phyloP scores from a whole-genome alignment of 2,329 filamentous ascomycete species.

The Bipolaris victoriae region DNA sequence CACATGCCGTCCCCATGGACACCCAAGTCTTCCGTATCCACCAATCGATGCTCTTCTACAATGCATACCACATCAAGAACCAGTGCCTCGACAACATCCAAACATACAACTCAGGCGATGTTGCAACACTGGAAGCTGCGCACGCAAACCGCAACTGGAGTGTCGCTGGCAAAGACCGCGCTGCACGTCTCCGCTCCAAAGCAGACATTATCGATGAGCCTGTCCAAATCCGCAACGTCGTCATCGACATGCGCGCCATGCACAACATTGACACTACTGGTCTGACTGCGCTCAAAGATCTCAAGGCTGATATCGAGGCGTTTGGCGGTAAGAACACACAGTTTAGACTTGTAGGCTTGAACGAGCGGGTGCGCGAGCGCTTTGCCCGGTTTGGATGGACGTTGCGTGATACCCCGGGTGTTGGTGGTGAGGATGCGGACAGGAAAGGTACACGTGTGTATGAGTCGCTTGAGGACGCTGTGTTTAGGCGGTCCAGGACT shows the following conservation, averaged over 20 bases:
- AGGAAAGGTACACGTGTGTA: slow-evolving; percentile 24
- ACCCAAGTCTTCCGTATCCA: slow-evolving; percentile 63
- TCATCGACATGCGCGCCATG: slow-evolving; percentile 61
- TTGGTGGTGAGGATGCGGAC: background rate
- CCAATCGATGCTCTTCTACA: slow-evolving; percentile 66
- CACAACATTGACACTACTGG: slow-evolving; percentile 63
- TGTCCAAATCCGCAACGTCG: slow-evolving; percentile 55
- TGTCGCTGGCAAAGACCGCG: slow-evolving; percentile 57
- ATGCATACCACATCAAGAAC: slow-evolving; percentile 61
- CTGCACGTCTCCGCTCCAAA: slow-evolving; percentile 54
- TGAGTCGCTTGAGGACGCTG: slow-evolving; percentile 22
- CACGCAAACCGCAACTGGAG: slow-evolving; percentile 61
- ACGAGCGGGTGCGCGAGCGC: slow-evolving; percentile 45
- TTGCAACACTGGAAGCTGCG: slow-evolving; percentile 45
- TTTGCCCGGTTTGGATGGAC: slow-evolving; percentile 47
- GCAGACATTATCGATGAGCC: slow-evolving; percentile 42
- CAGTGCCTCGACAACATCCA: slow-evolving; percentile 59
- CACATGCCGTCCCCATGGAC: slow-evolving; percentile 51
- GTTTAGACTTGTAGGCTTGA: slow-evolving; percentile 59
- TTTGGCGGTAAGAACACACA: slow-evolving; percentile 58
- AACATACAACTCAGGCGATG: slow-evolving; percentile 52
- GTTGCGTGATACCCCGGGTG: slow-evolving; percentile 19
- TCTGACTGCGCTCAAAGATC: slow-evolving; percentile 56
- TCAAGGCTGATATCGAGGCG: slow-evolving; percentile 57
- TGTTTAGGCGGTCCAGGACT: slow-evolving; percentile 14